These are phyloP conservation scores for Aspergillus niger DNA, from an alignment of 2,329 filamentous ascomycete genomes.

Conservation along the genomic window DNA sequence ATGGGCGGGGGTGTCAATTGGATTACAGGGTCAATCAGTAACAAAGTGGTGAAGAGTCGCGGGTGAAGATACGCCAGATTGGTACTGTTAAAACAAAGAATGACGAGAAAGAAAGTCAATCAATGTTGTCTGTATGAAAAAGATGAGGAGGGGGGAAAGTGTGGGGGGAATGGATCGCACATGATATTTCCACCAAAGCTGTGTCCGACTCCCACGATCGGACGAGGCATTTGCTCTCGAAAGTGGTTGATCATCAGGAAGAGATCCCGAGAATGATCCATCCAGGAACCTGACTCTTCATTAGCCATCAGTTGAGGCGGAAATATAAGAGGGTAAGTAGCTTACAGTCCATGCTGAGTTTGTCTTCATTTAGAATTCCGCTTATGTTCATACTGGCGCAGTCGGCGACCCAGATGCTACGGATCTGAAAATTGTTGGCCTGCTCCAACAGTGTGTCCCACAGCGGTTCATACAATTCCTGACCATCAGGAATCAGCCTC, in stretches of 20 bases:
- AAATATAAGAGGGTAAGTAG: too few relatives aligned
- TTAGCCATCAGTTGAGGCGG: background rate
- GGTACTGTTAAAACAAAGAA: background rate
- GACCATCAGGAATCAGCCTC: background rate
- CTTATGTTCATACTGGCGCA: background rate
- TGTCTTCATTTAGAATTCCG: conserved; percentile 8
- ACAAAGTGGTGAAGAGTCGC: conserved; percentile 9
- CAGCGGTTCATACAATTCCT: conserved; percentile 19
- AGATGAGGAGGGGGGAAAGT: too few relatives aligned
- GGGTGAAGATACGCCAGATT: conserved; percentile 9
- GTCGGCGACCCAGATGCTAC: conserved; percentile 11
- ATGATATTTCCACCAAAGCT: conserved; percentile 18
- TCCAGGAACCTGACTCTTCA: conserved; percentile 6
- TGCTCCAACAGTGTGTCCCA: conserved; percentile 3
- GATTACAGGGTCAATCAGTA: conserved; percentile 17
- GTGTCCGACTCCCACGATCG: conserved; percentile 20
- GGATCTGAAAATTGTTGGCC: conserved; percentile 8
- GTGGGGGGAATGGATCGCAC: background rate
- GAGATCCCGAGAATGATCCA: conserved; percentile 14
- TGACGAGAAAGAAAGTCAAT: background rate
- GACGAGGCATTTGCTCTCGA: conserved; percentile 15
- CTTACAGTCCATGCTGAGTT: conserved; percentile 13
- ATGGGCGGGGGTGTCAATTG: conserved; percentile 1
- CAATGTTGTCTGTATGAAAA: background rate
- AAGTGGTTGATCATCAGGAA: conserved; percentile 18